These are phyloP conservation scores for Colletotrichum sp. DNA, from an alignment of 2,329 filamentous ascomycete species.

Conservation along the genomic window DNA sequence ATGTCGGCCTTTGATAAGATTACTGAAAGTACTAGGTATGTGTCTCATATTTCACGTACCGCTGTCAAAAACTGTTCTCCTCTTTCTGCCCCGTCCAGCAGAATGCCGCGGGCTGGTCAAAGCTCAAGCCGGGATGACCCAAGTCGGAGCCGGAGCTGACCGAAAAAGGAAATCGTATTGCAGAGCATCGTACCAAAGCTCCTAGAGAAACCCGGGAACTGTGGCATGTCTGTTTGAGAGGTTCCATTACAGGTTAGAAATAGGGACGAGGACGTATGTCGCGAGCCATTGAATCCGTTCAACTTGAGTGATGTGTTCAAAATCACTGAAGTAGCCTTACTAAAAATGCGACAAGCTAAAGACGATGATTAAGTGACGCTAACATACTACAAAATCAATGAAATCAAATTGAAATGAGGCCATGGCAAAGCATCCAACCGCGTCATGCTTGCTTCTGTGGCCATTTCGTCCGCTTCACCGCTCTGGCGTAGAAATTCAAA, in stretches of 20 bases:
- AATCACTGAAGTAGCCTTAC: neutral
- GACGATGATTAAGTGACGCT: neutral
- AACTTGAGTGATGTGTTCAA: neutral
- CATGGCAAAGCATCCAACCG: neutral
- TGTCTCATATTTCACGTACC: neutral
- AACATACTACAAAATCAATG: accelerated
- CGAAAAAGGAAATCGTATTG: neutral
- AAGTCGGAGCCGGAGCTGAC: neutral
- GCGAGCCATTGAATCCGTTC: neutral
- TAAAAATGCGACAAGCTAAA: neutral
- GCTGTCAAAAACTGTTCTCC: neutral
- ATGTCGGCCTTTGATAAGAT: neutral
- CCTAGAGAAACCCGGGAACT: accelerated
- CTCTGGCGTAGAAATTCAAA: constrained; percentile 24
- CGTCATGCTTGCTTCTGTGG: neutral
- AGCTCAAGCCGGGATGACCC: neutral
- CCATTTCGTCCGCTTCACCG: neutral
- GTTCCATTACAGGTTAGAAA: neutral
- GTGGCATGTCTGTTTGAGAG: neutral
- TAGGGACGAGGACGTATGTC: neutral
- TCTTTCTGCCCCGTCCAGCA: too few relatives aligned
- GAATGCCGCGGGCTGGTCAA: neutral
- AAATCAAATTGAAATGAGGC: neutral
- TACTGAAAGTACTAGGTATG: neutral
- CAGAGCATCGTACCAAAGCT: neutral